Conservation (phyloP, 139 green algal species). For the Pycnococcus provasolii region DNA sequence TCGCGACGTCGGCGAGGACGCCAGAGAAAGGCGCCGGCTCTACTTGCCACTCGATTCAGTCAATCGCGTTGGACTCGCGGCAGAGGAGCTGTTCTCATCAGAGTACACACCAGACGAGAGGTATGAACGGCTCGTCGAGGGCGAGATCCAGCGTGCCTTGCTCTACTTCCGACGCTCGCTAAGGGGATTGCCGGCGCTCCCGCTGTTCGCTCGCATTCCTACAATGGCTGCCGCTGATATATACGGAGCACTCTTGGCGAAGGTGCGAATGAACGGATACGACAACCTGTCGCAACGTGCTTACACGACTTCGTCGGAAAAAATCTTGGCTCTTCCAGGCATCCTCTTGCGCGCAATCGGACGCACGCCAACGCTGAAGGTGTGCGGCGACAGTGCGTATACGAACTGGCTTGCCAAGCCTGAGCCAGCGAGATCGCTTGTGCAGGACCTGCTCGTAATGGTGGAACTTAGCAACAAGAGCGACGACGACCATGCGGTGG, state of each 20-base stretch:
- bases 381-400: no score
- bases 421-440: no score
- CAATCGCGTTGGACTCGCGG: not conserved
- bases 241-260: conserved; percentile 1
- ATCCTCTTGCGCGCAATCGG: not conserved
- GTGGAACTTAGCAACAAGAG: no score
- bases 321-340: not conserved
- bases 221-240: not conserved
- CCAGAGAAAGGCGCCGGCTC: not conserved
- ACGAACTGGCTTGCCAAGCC: no score
- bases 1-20: conserved; percentile 11
- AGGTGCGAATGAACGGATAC: conserved; percentile 8
- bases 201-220: not conserved
- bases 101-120: not conserved
- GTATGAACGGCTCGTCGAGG: not conserved
- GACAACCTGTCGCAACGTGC: conserved; percentile 4
- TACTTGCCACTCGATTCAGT: conserved; percentile 3
- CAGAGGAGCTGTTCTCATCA: not conserved
- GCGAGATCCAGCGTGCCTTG: conserved; percentile 2
- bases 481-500: no score
- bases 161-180: not conserved
- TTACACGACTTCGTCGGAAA: conserved; percentile 5
- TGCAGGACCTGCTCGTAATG: no score
- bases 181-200: not conserved
- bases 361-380: no score